These are phyloP conservation scores for Rhynchospora breviuscula DNA, from an alignment of 176 grass and related monocot genomes.

Conservation along the genomic window DNA sequence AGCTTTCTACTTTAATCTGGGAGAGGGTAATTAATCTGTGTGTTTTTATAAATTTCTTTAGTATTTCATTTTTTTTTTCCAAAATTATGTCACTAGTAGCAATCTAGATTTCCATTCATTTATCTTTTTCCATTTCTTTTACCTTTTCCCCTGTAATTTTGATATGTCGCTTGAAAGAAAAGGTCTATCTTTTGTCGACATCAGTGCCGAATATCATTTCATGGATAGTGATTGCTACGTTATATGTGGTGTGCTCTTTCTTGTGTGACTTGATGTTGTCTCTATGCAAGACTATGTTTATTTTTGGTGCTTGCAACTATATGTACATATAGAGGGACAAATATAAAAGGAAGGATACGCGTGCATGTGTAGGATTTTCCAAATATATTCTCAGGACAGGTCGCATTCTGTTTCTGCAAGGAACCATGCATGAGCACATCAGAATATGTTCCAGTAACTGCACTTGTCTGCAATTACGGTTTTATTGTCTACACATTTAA, in stretches of 20 bases:
- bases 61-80: background rate
- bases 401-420: background rate
- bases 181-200: background rate
- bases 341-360: background rate
- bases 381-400: background rate
- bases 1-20: background rate
- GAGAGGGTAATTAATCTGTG: background rate
- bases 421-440: background rate
- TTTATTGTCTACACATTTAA: background rate
- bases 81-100: background rate
- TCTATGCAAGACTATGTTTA: background rate
- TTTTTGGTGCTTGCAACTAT: background rate
- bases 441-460: background rate
- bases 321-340: background rate
- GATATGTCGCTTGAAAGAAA: background rate
- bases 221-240: background rate
- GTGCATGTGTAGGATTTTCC: background rate
- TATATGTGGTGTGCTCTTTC: background rate
- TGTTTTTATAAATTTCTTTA: background rate
- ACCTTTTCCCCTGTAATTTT: background rate
- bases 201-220: background rate
- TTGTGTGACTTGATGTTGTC: background rate
- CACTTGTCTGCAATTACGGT: background rate
- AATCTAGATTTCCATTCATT: background rate
- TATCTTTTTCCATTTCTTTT: background rate